Conservation (phyloP, 257 asterid genomes). For the Fraxinus quadrangulata region DNA sequence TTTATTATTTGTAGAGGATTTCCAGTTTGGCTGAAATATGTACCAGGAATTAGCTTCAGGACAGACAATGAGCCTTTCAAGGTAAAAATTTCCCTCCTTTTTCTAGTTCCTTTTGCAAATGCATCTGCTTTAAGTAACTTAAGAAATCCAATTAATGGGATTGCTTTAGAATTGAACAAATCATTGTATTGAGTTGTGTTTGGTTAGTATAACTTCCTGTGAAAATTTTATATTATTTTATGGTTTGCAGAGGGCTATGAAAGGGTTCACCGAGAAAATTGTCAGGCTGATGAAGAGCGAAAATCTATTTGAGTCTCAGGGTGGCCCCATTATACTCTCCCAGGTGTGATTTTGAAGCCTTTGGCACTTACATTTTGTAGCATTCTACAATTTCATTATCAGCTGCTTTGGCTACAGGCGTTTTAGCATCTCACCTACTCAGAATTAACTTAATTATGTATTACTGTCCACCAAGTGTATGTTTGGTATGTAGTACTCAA, state of each 20-base stretch:
- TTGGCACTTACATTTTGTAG: not conserved
- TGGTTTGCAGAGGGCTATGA: constrained; percentile 75
- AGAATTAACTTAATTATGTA: constrained; percentile 7
- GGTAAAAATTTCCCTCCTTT: constrained; percentile 38
- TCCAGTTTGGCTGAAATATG: constrained; percentile 93
- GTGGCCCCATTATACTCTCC: constrained; percentile 88
- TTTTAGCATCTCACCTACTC: not conserved
- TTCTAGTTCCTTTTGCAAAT: constrained; percentile 8
- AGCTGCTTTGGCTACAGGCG: not conserved
- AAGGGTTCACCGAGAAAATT: constrained; percentile 74
- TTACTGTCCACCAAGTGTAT: constrained; percentile 18
- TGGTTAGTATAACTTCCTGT: not conserved
- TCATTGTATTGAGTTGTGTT: constrained; percentile 3
- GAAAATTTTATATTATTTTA: constrained; percentile 19
- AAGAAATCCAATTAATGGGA: constrained; percentile 17
- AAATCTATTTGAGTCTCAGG: constrained; percentile 70
- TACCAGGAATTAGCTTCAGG: constrained; percentile 90
- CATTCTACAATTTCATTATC: not conserved
- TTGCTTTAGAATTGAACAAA: not conserved
- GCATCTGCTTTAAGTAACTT: constrained; percentile 8
- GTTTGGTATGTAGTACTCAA: not conserved
- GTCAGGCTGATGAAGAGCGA: constrained; percentile 80
- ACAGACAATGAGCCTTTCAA: constrained; percentile 89
- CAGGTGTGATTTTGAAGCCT: constrained; percentile 52
- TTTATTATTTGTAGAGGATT: constrained; percentile 58